phyloP scores from a whole-genome alignment of 495 filamentous ascomycete genomes.

The Umbilicaria muhlenbergii region DNA sequence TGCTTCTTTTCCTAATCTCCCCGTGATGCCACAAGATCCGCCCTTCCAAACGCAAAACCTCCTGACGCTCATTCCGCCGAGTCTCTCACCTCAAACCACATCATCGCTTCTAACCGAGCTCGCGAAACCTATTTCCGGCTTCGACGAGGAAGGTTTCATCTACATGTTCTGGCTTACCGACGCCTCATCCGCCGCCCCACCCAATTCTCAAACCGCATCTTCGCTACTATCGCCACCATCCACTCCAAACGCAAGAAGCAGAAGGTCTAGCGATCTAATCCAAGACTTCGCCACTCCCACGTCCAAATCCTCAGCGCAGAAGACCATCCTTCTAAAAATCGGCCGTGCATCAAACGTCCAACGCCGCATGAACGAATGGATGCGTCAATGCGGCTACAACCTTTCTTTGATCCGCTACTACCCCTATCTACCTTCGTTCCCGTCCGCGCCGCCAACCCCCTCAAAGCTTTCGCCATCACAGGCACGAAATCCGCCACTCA shows the following conservation, averaged over 20 bases:
- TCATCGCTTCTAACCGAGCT: conserved; percentile 57
- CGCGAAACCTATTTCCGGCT: conserved; percentile 59
- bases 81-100: conserved; percentile 46
- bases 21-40: conserved; percentile 20
- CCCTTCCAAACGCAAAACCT: conserved; percentile 32
- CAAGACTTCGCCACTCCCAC: conserved; percentile 33
- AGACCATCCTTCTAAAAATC: conserved; percentile 74
- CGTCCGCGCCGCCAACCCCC: conserved; percentile 12
- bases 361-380: conserved; percentile 82
- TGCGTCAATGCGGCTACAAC: conserved; percentile 77
- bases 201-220: conserved; percentile 40
- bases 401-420: conserved; percentile 82
- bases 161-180: conserved; percentile 92
- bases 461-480: conserved; percentile 14
- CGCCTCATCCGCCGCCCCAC: conserved; percentile 27
- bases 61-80: conserved; percentile 50
- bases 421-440: conserved; percentile 54
- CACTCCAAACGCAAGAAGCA: conserved; percentile 25
- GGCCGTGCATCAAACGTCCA: conserved; percentile 85
- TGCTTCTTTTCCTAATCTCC: conserved; percentile 12
- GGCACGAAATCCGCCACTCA: conserved; percentile 1
- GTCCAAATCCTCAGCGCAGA: conserved; percentile 20
- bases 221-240: conserved; percentile 36
- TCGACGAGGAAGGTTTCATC: conserved; percentile 83
- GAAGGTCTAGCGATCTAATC: conserved; percentile 52